phyloP scores from a whole-genome alignment of 2,329 filamentous ascomycete genomes.

The Fusarium sp. region DNA sequence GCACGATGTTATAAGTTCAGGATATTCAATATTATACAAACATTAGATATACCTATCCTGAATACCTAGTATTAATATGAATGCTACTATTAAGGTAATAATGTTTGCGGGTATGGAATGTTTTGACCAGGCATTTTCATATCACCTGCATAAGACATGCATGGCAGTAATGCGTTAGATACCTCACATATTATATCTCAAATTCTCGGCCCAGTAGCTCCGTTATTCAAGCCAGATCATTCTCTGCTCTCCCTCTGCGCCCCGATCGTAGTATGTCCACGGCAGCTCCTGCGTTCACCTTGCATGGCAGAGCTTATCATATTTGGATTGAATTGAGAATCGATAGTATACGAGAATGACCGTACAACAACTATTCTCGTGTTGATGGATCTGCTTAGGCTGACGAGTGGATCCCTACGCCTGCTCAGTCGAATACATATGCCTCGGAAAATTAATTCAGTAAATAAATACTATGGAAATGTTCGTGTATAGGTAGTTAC shows the following conservation, averaged over 20 bases:
- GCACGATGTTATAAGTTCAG: slow-evolving; percentile 17
- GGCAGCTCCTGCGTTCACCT: slow-evolving; percentile 1
- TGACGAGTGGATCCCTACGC: background rate
- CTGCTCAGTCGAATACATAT: background rate
- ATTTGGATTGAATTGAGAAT: background rate
- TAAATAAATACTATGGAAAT: background rate
- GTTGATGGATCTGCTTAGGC: background rate
- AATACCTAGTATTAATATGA: slow-evolving; percentile 5
- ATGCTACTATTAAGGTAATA: background rate
- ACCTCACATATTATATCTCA: slow-evolving; percentile 1
- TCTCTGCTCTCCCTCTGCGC: slow-evolving; percentile 3
- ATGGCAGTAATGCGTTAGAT: slow-evolving; percentile 33
- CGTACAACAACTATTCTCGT: background rate
- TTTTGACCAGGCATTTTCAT: slow-evolving; percentile 3
- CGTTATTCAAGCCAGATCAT: slow-evolving; percentile 1
- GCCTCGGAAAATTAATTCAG: background rate
- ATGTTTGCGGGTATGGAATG: background rate
- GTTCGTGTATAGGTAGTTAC: background rate
- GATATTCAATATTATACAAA: background rate
- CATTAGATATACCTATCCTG: background rate
- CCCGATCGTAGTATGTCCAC: background rate
- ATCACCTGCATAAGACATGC: slow-evolving; percentile 15
- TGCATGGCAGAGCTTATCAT: background rate
- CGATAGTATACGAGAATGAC: slow-evolving; percentile 12
- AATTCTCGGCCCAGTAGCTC: too few species aligned